Base-by-base conservation (phyloP, 352 stramenopile genomes). In the Phytophthora hybrid region DNA sequence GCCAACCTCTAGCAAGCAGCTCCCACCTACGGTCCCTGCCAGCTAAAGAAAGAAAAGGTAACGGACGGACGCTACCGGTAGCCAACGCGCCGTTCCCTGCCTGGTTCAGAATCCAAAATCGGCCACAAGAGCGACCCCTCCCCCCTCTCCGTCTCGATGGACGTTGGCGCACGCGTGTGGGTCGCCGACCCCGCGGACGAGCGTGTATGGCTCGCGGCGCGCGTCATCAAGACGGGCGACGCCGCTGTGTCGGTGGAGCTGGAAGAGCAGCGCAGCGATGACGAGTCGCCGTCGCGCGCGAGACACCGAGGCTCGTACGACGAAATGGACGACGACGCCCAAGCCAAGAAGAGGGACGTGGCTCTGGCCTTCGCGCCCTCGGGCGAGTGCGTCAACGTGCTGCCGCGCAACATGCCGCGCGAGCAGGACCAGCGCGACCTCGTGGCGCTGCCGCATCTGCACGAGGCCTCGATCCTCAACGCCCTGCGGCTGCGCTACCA, bases 391-490 rank as follows among this genome's bases (percentile, higher is more conserved):
- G 68, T 62, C 44, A 94, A 94, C 69, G 83, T 94, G 51, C 66
- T 96, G 23, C 82, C 91, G 6, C 86, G 86, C 51, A 94, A 96
- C 69, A 76, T 83, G 57, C 66, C 66, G 26, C 76, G 85, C 11
- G 82, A 93, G 47, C 80, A 91, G 53, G 87, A 93, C 59, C 84
- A 90, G 62, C 83, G 77, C 44, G 88, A 96, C 66, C 81, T 97
- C 37, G 88, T 94, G 59, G 77, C 84, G 66, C 77, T 96, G 11
- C 86, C 90, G n/a, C 90, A 97, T 69, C 74, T 97, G 26, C 90
- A 97, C 59, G 91, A 96, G 59, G 88, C 91, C 21, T 92, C 88
- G 1, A 95, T 97, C 46, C 82, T 97, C 16, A 83, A 96, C 52
- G 84, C 86, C 41, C 82, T 97, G 62, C 84, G 81, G 3, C 74